Evolutionary conservation across 1,139 yeast species (phyloP).

Genomic region (Yamadazyma spencermartinsiae): DNA sequence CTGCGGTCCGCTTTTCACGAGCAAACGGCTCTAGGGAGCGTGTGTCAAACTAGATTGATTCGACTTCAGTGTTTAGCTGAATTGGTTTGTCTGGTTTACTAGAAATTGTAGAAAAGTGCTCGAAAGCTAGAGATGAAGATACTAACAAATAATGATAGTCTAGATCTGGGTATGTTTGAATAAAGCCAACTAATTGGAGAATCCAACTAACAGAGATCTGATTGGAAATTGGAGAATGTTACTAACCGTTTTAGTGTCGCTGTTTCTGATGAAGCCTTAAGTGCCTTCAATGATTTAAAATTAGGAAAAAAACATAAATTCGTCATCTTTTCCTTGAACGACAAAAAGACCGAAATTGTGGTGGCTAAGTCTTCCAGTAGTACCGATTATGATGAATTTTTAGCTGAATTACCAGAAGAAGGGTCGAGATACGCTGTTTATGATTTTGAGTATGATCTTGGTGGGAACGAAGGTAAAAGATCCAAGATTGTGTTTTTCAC

Average conservation of each 20-base stretch:
- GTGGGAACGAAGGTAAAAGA: constrained; percentile 92
- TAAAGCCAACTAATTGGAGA: background rate
- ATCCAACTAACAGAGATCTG: background rate
- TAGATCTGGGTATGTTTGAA: constrained; percentile 68
- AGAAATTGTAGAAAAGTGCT: no score
- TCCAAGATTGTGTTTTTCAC: constrained; percentile 90
- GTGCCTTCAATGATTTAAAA: constrained; percentile 93
- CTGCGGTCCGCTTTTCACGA: no score
- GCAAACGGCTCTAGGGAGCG: no score
- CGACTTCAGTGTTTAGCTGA: no score
- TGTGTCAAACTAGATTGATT: no score
- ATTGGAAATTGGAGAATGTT: background rate
- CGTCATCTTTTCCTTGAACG: constrained; percentile 78
- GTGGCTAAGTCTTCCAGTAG: constrained; percentile 83
- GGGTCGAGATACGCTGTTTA: constrained; percentile 96
- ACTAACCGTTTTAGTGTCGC: constrained; percentile 63
- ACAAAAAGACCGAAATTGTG: constrained; percentile 82
- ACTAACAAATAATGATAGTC: constrained; percentile 38
- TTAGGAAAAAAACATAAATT: constrained; percentile 89
- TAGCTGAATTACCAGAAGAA: constrained; percentile 88
- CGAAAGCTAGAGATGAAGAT: no score
- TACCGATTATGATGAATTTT: constrained; percentile 75
- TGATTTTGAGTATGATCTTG: constrained; percentile 92
- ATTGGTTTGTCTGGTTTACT: background rate
- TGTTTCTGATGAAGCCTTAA: constrained; percentile 91